phyloP scores from a whole-genome alignment of 495 filamentous ascomycete species.

The Beverwykella pulmonaria region DNA sequence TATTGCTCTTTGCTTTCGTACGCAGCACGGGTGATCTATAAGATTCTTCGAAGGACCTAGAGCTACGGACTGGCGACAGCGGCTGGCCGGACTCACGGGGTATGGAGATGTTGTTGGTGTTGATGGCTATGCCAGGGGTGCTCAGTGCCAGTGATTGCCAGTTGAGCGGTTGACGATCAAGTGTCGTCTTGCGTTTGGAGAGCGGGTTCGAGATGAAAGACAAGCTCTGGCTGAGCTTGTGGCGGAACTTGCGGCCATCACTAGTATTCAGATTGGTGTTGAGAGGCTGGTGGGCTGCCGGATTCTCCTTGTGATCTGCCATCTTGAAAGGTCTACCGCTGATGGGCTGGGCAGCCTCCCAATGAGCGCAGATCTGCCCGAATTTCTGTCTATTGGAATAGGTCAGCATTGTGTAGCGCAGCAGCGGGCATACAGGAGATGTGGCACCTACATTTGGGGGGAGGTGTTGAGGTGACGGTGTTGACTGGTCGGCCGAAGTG shows the following conservation, averaged over 20 bases:
- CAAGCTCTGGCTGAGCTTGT: constrained; percentile 29
- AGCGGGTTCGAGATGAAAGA: constrained; percentile 32
- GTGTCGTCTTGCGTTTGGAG: constrained; percentile 28
- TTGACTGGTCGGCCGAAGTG: not conserved
- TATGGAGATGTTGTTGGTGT: not conserved
- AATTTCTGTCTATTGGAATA: constrained; percentile 27
- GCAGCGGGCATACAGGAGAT: not conserved
- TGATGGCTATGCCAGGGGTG: not conserved
- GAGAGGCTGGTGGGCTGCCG: not conserved
- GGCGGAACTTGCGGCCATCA: constrained; percentile 12
- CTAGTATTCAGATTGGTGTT: not conserved
- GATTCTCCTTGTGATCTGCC: constrained; percentile 27
- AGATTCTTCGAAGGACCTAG: not conserved
- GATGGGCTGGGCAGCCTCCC: constrained; percentile 15
- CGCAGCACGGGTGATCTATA: not conserved
- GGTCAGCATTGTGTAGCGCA: constrained; percentile 24
- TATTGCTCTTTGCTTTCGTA: not conserved
- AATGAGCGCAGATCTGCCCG: constrained; percentile 23
- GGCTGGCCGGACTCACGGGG: not conserved
- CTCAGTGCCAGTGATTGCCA: not conserved
- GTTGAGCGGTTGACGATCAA: not conserved
- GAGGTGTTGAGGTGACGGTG: not conserved
- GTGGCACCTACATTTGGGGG: constrained; percentile 20
- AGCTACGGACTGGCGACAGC: constrained; percentile 5
- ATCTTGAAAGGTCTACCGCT: constrained; percentile 8